Base-by-base conservation (phyloP, 371 early-diverging fungal species). In the Apophysomyces variabilis region DNA sequence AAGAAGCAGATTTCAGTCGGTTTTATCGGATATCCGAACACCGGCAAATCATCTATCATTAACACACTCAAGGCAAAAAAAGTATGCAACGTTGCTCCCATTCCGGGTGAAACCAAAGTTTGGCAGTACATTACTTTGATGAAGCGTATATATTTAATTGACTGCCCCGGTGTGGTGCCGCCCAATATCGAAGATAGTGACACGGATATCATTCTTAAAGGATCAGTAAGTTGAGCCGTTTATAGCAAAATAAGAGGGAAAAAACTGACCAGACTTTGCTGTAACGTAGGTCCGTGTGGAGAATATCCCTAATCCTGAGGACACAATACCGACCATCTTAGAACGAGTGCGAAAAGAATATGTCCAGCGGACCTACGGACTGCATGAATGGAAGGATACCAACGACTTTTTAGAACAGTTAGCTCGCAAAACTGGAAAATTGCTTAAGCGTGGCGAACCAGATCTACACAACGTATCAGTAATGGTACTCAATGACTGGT, bases 61-160 rank as follows among this genome's bases (percentile, higher is more conserved):
- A 99, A 99, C 85, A 96, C 99, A 9, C 85, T 99, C 54, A 90
- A 95, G 72, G 87, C 89, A 60, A 99, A 99, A 82, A 93, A 95
- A 80, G 99, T 99, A 32, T 99, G 99, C 89, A 95, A 85, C 54
- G 99, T 99, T 14, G 99, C 99, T 11, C 99, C 99, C 2, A 89
- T 99, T 64, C 99, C 99, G 38, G 99, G 99, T 58, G 99, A 99
- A 78, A 99, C 99, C 63, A 99, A 99, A 85, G 95, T 97, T 65
- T 99, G 99, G 99, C 99, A 99, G 79, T 99, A 99, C 79, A 97
- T 99, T 60, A 96, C 99, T 12, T 87, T 99, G 68, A 99, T 96
- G 92, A 96, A 96, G 77, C 93, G 96, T 68, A 98, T 99, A 68
- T 99, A 99, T 74, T 85, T 99, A 38, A 99, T 99, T 72, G 99